Percentiles rank a stretch among this genome's conserved stretches.
Conservation (phyloP, 306 rosid genomes). For the Begonia fuchsioides region DNA sequence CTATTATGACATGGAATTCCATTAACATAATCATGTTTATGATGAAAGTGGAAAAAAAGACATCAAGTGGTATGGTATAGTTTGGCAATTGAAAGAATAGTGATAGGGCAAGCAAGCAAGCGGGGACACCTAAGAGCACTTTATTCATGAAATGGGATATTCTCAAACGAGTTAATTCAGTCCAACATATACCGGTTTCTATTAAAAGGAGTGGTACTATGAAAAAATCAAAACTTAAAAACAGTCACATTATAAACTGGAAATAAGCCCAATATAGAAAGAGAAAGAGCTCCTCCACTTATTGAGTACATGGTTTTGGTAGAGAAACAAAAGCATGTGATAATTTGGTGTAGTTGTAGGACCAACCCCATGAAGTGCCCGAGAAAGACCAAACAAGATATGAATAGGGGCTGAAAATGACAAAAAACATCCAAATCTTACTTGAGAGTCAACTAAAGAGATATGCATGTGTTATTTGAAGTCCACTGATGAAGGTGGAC, state of each 20-base stretch:
- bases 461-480: no score
- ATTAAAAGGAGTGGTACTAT: neutral
- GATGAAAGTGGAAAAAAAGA: conserved; percentile 30
- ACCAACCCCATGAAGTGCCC: no score
- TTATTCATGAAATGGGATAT: conserved; percentile 23
- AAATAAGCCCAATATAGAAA: no score
- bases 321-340: no score
- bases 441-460: neutral
- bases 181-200: conserved; percentile 2
- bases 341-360: no score
- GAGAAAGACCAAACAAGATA: no score
- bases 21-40: conserved; percentile 37
- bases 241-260: no score
- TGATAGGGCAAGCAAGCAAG: conserved; percentile 24
- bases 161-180: conserved; percentile 15
- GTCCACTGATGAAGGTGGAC: conserved; percentile 7
- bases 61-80: conserved; percentile 18
- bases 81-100: conserved; percentile 11
- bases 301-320: no score
- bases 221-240: neutral
- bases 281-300: no score
- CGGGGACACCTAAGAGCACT: conserved; percentile 31
- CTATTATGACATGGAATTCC: conserved; percentile 25
- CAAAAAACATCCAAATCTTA: neutral
- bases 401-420: neutral